Conservation (phyloP, 2,329 filamentous ascomycete genomes). For the Thelonectria blattea region DNA sequence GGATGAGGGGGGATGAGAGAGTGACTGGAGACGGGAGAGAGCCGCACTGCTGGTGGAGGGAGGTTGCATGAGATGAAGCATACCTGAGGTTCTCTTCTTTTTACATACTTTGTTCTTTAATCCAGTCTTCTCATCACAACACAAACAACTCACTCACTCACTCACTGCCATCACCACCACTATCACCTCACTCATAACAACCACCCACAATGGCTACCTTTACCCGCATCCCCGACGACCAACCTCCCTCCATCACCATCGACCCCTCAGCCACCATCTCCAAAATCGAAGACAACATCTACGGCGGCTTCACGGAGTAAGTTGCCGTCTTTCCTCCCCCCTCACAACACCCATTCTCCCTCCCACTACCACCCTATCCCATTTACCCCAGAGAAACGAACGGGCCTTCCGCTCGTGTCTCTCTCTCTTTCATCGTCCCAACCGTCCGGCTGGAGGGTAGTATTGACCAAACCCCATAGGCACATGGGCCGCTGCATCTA, state of each 20-base stretch:
- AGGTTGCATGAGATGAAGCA: not conserved
- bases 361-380: not conserved
- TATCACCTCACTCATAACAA: not conserved
- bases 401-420: not conserved
- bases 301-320: constrained; percentile 85
- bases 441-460: constrained; percentile 9
- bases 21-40: not conserved
- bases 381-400: constrained; percentile 4
- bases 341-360: not conserved
- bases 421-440: constrained; percentile 1
- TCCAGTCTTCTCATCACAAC: no score
- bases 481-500: constrained; percentile 93
- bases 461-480: constrained; percentile 48
- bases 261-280: constrained; percentile 70
- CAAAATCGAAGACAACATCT: constrained; percentile 80
- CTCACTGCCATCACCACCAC: not conserved
- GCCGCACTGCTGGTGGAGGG: not conserved
- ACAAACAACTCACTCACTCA: not conserved
- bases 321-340: constrained; percentile 35
- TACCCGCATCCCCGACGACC: constrained; percentile 67
- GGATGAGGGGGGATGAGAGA: not conserved
- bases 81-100: not conserved
- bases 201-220: constrained; percentile 71
- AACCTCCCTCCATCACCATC: constrained; percentile 68
- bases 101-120: no score